Conservation (phyloP, 805 yeast genomes). For the Sugiyamaella valdiviana region DNA sequence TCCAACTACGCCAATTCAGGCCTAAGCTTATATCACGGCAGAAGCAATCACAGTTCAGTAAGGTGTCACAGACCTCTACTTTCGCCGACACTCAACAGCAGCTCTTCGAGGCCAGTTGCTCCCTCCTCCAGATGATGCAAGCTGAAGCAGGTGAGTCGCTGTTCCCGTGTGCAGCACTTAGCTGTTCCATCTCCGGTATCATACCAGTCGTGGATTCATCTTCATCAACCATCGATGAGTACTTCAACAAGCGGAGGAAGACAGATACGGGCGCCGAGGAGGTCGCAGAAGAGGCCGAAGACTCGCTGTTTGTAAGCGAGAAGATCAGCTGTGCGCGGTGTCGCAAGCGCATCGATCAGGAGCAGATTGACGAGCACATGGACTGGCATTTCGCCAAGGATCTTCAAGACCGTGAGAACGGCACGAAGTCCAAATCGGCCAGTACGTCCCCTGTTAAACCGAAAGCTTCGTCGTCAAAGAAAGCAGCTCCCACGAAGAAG, state of each 20-base stretch:
- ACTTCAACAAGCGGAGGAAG: not conserved
- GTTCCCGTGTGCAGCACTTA: slow-evolving; percentile 9
- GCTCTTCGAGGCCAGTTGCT: slow-evolving; percentile 1
- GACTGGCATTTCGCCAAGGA: slow-evolving; percentile 38
- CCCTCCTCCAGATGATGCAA: slow-evolving; percentile 1
- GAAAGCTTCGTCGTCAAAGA: not conserved
- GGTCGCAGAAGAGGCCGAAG: slow-evolving; percentile 6
- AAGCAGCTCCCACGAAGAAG: not conserved
- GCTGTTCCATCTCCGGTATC: slow-evolving; percentile 11
- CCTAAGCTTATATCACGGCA: slow-evolving; percentile 13
- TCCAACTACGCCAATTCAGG: slow-evolving; percentile 32
- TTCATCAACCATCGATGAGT: slow-evolving; percentile 4
- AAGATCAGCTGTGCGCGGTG: slow-evolving; percentile 29
- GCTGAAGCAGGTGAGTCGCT: slow-evolving; percentile 6
- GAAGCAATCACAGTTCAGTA: slow-evolving; percentile 23
- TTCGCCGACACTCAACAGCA: slow-evolving; percentile 5
- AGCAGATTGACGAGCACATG: slow-evolving; percentile 29
- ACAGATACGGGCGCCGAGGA: not conserved
- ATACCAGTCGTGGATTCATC: slow-evolving; percentile 3
- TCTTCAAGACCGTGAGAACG: slow-evolving; percentile 19
- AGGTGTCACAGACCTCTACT: not conserved
- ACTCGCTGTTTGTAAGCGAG: slow-evolving; percentile 13
- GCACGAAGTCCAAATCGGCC: not conserved
- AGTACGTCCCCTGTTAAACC: not conserved
- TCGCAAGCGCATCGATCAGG: slow-evolving; percentile 13